Conservation (phyloP, 2,329 filamentous ascomycete genomes). For the Talaromyces islandicus region DNA sequence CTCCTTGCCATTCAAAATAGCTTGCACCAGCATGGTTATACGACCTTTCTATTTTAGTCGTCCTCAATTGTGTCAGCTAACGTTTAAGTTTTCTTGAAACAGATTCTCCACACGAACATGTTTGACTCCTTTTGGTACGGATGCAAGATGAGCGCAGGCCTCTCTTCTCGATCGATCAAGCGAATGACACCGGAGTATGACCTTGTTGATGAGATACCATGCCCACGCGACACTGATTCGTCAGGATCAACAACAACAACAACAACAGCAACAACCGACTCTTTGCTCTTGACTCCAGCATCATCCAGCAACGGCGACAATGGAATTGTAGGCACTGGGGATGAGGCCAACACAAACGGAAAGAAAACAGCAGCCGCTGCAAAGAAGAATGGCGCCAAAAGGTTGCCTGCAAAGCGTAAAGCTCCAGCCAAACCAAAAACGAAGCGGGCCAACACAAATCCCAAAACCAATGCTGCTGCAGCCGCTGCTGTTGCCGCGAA, state of each 20-base stretch:
- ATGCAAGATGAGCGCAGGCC: slow-evolving; percentile 11
- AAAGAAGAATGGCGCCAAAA: not conserved
- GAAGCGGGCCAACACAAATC: not conserved
- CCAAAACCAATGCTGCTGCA: not conserved
- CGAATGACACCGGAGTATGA: slow-evolving; percentile 13
- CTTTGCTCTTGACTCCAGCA: not conserved
- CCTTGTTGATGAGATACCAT: slow-evolving; percentile 4
- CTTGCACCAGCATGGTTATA: slow-evolving; percentile 19
- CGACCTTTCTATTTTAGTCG: not conserved
- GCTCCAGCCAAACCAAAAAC: not conserved
- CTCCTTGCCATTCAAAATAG: slow-evolving; percentile 16
- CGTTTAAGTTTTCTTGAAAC: not conserved
- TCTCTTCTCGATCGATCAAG: slow-evolving; percentile 13
- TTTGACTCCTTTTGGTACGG: slow-evolving; percentile 21
- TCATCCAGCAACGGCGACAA: not conserved
- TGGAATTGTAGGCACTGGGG: not conserved
- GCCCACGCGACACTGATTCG: not conserved
- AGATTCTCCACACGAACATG: slow-evolving; percentile 18
- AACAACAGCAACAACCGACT: too few relatives aligned
- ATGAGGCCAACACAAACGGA: not conserved
- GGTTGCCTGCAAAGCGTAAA: not conserved
- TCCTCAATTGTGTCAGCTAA: not conserved
- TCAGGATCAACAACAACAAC: not conserved
- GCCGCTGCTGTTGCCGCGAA: not conserved
- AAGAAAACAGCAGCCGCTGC: not conserved